Percentiles rank a stretch among this genome's conserved stretches.
These are phyloP conservation scores for Cardamine occulta DNA, from an alignment of 345 rosid genomes.

Conservation along the genomic window DNA sequence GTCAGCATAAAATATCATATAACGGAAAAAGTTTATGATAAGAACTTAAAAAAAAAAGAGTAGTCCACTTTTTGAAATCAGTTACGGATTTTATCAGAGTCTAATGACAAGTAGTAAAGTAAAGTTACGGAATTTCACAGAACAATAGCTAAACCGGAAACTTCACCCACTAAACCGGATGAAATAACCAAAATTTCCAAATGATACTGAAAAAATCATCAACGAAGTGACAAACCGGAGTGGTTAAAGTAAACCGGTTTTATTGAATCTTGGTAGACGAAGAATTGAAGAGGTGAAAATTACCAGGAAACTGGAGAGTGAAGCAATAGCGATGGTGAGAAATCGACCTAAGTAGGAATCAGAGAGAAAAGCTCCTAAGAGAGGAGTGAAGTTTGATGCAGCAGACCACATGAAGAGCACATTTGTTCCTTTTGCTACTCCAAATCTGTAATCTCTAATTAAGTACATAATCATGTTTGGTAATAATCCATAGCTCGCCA, in stretches of 20 bases:
- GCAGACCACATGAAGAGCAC: slow-evolving; percentile 71
- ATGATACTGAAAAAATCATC: background rate
- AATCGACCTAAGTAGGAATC: slow-evolving; percentile 79
- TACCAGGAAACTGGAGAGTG: slow-evolving; percentile 68
- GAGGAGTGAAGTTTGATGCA: slow-evolving; percentile 63
- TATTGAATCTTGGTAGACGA: background rate
- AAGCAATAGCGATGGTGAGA: slow-evolving; percentile 68
- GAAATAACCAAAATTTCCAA: background rate
- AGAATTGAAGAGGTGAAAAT: slow-evolving; percentile 6
- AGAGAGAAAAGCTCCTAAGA: slow-evolving; percentile 72
- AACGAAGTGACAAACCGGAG: background rate
- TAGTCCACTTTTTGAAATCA: slow-evolving; percentile 7
- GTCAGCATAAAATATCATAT: background rate
- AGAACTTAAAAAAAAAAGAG: background rate
- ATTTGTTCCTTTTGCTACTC: slow-evolving; percentile 64
- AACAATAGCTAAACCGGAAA: slow-evolving; percentile 9
- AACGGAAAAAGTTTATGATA: slow-evolving; percentile 27
- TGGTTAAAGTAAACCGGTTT: slow-evolving; percentile 32
- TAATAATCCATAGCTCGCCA: slow-evolving; percentile 74
- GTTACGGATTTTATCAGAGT: slow-evolving; percentile 25
- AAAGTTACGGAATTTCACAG: slow-evolving; percentile 7
- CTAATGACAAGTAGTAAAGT: background rate
- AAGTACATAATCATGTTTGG: slow-evolving; percentile 75
- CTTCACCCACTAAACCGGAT: slow-evolving; percentile 4
- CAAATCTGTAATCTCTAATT: slow-evolving; percentile 56